Base-by-base conservation (phyloP, 257 asterid genomes). In the Catharanthus roseus region DNA sequence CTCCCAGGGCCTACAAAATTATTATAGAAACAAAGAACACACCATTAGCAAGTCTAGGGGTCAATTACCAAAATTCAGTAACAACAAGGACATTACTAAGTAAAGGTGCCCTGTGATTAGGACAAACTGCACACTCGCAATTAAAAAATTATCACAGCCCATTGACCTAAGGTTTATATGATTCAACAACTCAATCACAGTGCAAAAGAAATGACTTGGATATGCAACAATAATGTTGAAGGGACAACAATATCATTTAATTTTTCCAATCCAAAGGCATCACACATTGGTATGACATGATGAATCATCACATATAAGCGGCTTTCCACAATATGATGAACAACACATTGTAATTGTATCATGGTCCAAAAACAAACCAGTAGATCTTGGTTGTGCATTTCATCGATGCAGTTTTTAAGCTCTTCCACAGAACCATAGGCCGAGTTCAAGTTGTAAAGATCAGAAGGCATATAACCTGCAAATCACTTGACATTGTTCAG, bases 381-480 rank as follows among this genome's bases (percentile, higher is more conserved):
- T 55, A 82, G 78, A 72, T 79, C 84, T 31, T 80, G 84, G 65
- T 75, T 67, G 67, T 80, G 84, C 79, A 80, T 80, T 69, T 80
- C 84, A 62, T 70, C 78, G 51, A 80, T 70, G 69, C 84, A 80
- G 63, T 58, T 1, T 65, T 74, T 80, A 55, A 80, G 74, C 75
- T 80, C 82, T 60, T 80, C 84, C 74, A 29, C 76, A 6, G 82
- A 70, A 62, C 84, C 84, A 67, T 74, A 80, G 36, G 79, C 82
- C 53, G 86, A 79, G 72, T 79, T 82, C 75, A 82, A 77, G 80
- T 82, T 82, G 78, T 82, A 82, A 58, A 82, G 79, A 72, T 82
- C 86, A 65, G 81, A 79, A 66, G 86, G 86, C 86, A 82, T 79
- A 77, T 82, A 82, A 71, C 86, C 86, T 80, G 84, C 75, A 77